A percentile compares a stretch with the other conserved stretches of the same genome.
Evolutionary conservation across 1,284 basidiomycete species (phyloP).

Genomic region (Erythrobasidium hasegawianum): DNA sequence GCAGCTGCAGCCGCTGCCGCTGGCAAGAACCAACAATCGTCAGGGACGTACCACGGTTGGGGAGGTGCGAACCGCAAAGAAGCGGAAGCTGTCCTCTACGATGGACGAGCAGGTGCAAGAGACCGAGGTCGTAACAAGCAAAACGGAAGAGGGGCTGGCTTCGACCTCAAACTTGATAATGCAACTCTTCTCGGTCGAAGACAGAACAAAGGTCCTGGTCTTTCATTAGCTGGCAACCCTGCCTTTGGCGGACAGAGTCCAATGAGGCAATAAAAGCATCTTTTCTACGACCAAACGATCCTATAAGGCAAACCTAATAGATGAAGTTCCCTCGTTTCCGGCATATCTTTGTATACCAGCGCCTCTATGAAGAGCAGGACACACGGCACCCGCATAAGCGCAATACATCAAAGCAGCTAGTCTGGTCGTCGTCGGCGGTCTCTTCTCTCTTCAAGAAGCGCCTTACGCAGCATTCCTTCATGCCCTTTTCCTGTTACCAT

Average conservation of each 20-base stretch:
- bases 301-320: too few relatives aligned
- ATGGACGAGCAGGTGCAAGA: slow-evolving; percentile 70
- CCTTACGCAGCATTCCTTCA: too few relatives aligned
- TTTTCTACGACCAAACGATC: background rate
- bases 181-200: slow-evolving; percentile 72
- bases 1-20: slow-evolving; percentile 40
- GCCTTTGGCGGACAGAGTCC: slow-evolving; percentile 25
- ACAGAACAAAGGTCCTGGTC: slow-evolving; percentile 43
- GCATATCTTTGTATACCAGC: too few relatives aligned
- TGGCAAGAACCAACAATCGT: slow-evolving; percentile 41
- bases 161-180: slow-evolving; percentile 76
- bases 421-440: too few relatives aligned
- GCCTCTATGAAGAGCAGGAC: too few relatives aligned
- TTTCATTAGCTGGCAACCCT: slow-evolving; percentile 16
- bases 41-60: slow-evolving; percentile 44
- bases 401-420: too few relatives aligned
- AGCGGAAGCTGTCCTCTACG: slow-evolving; percentile 54
- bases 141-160: slow-evolving; percentile 53
- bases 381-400: too few relatives aligned
- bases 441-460: too few relatives aligned
- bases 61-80: slow-evolving; percentile 50
- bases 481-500: too few relatives aligned
- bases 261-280: slow-evolving; percentile 7
- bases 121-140: slow-evolving; percentile 54
- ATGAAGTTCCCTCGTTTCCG: too few relatives aligned